Conservation (phyloP, 768 basidiomycete species). For the Suillus placidus region DNA sequence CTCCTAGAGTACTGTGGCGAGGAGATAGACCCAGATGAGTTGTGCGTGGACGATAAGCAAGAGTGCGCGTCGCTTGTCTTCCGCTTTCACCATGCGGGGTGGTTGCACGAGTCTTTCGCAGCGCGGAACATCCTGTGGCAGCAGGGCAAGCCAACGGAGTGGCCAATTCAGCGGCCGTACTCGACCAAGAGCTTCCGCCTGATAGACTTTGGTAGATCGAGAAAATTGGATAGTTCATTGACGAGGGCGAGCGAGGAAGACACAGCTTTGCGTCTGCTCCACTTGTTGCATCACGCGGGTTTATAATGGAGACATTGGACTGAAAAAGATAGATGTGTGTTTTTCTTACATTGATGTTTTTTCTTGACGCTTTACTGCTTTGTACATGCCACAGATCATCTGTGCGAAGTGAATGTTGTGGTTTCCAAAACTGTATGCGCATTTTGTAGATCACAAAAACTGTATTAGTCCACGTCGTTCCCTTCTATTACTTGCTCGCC, state of each 20-base stretch:
- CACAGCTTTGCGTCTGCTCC: neutral
- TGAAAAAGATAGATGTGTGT: neutral
- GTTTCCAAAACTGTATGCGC: neutral
- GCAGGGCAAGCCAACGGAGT: slow-evolving; percentile 40
- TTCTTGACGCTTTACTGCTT: neutral
- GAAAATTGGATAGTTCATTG: neutral
- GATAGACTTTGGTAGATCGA: slow-evolving; percentile 54
- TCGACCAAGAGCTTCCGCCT: slow-evolving; percentile 43
- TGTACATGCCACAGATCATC: neutral
- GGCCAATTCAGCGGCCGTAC: slow-evolving; percentile 10
- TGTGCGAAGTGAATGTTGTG: neutral
- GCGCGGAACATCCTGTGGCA: slow-evolving; percentile 49
- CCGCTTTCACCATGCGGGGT: slow-evolving; percentile 42
- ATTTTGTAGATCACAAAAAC: neutral
- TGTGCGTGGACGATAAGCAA: slow-evolving; percentile 40
- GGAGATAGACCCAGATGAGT: slow-evolving; percentile 29
- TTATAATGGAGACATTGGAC: neutral
- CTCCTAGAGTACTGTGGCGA: slow-evolving; percentile 52
- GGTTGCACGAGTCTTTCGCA: slow-evolving; percentile 45
- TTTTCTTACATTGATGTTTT: neutral
- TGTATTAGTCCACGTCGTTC: slow-evolving; percentile 44
- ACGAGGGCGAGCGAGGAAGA: neutral
- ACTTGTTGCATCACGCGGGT: neutral
- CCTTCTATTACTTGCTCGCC: slow-evolving; percentile 74
- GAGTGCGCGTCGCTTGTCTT: slow-evolving; percentile 45